Percentiles rank a stretch among this genome's conserved stretches.
phyloP scores from a whole-genome alignment of 1,284 basidiomycete genomes.

The Filobasidium uniguttulatum region DNA sequence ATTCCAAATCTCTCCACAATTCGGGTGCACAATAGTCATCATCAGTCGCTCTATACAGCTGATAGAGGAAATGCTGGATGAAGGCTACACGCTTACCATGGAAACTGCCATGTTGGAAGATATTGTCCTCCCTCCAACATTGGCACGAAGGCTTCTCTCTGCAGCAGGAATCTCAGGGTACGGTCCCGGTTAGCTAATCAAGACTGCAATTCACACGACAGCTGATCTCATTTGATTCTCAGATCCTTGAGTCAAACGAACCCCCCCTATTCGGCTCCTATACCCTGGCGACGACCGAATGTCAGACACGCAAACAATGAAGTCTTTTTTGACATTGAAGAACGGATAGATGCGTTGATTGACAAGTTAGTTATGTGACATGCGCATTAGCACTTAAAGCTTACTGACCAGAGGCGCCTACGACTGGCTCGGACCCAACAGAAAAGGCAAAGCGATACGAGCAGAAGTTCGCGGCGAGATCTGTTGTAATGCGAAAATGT shows the following conservation, averaged over 20 bases:
- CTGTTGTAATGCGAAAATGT: constrained; percentile 65
- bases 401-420: no score
- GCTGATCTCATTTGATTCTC: background rate
- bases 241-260: constrained; percentile 31
- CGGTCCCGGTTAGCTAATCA: constrained; percentile 15
- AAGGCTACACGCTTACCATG: constrained; percentile 87
- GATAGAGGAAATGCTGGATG: constrained; percentile 87
- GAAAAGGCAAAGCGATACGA: constrained; percentile 58
- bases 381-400: no score
- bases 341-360: constrained; percentile 68
- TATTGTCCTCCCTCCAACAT: constrained; percentile 74
- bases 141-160: constrained; percentile 61
- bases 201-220: constrained; percentile 16
- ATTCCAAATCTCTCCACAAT: no score
- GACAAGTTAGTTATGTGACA: constrained; percentile 53
- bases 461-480: constrained; percentile 67
- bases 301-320: constrained; percentile 80
- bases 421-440: constrained; percentile 34
- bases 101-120: constrained; percentile 81
- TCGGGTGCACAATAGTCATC: no score
- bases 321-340: constrained; percentile 81
- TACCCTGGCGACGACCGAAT: constrained; percentile 82
- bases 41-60: constrained; percentile 48
- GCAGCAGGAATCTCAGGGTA: constrained; percentile 47
- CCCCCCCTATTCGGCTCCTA: constrained; percentile 75